phyloP scores from a whole-genome alignment of 1,284 basidiomycete species.

The Schizophyllum commune region DNA sequence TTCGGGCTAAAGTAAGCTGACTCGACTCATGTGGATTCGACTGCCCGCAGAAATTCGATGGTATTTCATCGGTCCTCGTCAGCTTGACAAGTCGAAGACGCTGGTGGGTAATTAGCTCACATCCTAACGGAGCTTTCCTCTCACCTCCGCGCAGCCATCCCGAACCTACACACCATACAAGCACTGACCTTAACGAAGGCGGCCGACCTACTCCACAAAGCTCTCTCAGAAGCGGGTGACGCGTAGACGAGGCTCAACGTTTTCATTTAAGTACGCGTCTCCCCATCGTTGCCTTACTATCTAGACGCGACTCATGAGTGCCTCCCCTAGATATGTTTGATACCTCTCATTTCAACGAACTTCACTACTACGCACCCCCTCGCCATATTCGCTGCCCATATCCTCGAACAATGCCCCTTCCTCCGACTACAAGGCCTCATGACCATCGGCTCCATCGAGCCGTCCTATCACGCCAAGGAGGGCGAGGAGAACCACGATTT shows the following conservation, averaged over 20 bases:
- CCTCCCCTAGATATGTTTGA: no score
- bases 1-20: no score
- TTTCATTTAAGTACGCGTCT: slow-evolving; percentile 8
- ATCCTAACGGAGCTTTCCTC: no score
- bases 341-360: slow-evolving; percentile 41
- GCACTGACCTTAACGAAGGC: slow-evolving; percentile 86
- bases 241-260: slow-evolving; percentile 5
- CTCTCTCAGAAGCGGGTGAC: slow-evolving; percentile 34
- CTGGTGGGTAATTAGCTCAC: no score
- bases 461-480: slow-evolving; percentile 51
- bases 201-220: slow-evolving; percentile 78
- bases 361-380: no score
- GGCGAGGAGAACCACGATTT: slow-evolving; percentile 82
- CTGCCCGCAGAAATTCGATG: no score
- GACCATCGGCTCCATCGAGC: slow-evolving; percentile 88
- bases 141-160: no score
- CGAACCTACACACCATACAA: slow-evolving; percentile 86
- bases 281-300: no score
- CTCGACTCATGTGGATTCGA: no score
- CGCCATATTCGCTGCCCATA: slow-evolving; percentile 60
- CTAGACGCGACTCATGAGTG: no score
- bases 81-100: no score
- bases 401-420: slow-evolving; percentile 67
- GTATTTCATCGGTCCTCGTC: no score
- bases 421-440: slow-evolving; percentile 83